Conservation (phyloP, 2,329 filamentous ascomycete genomes). For the Hirsutella minnesotensis region DNA sequence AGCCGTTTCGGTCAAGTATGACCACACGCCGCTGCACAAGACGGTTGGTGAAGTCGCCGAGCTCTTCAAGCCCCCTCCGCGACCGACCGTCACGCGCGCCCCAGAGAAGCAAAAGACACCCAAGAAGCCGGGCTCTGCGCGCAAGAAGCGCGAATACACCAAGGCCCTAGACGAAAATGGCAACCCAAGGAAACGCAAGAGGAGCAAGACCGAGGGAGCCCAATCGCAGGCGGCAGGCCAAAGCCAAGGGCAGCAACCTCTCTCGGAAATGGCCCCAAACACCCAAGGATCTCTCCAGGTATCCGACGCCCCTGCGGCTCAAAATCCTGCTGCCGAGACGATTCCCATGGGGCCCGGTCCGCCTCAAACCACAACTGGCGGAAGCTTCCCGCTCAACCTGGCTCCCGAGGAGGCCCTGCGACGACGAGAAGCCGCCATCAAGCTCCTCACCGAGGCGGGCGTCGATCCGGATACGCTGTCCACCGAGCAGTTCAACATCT, state of each 20-base stretch:
- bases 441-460: constrained; percentile 31
- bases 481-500: constrained; percentile 44
- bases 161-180: constrained; percentile 12
- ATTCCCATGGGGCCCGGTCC: constrained; percentile 2
- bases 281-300: constrained; percentile 4
- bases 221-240: constrained; percentile 7
- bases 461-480: constrained; percentile 42
- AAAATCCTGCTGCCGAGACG: neutral
- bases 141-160: constrained; percentile 13
- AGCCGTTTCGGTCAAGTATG: constrained; percentile 39
- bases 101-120: constrained; percentile 16
- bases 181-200: constrained; percentile 16
- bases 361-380: constrained; percentile 7
- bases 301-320: constrained; percentile 1
- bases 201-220: constrained; percentile 12
- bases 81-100: constrained; percentile 12
- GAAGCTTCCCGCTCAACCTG: constrained; percentile 19
- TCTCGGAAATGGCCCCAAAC: neutral
- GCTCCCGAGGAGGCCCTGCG: constrained; percentile 36
- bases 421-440: constrained; percentile 34
- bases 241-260: neutral
- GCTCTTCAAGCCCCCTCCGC: constrained; percentile 32
- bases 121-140: constrained; percentile 14
- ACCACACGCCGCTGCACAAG: constrained; percentile 44
- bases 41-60: constrained; percentile 39